Evolutionary conservation across 306 rosid species (phyloP).

Genomic region (Cucurbita maxima): DNA sequence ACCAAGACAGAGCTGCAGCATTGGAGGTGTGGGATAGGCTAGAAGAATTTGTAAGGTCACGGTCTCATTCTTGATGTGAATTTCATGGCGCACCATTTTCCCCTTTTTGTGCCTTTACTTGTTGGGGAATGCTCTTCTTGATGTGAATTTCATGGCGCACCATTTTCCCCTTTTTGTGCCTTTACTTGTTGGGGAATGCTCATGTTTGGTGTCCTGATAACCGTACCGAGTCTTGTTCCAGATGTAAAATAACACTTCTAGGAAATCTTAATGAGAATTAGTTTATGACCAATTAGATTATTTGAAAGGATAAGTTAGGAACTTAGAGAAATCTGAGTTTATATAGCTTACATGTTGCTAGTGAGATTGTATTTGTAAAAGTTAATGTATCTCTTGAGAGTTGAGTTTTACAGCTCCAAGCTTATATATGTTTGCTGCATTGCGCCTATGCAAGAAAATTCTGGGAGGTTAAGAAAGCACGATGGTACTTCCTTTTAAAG

Average conservation of each 20-base stretch:
- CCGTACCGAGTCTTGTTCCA: background rate
- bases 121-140: constrained; percentile 24
- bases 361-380: background rate
- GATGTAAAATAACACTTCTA: background rate
- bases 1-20: constrained; percentile 96
- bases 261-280: background rate
- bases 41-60: constrained; percentile 82
- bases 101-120: background rate
- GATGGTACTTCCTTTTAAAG: too few relatives aligned
- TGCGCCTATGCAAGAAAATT: too few relatives aligned
- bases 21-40: constrained; percentile 97
- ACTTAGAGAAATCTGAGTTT: background rate
- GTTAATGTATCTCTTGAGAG: background rate
- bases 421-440: background rate
- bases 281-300: background rate
- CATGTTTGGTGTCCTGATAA: background rate
- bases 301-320: background rate
- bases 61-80: constrained; percentile 65
- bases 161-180: background rate
- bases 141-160: constrained; percentile 11
- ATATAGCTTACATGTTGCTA: background rate
- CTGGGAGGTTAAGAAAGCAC: too few relatives aligned
- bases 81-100: background rate
- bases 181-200: background rate
- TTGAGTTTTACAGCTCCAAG: background rate